Conservation (phyloP, 345 rosid genomes). For the Anastatica hierochuntica region DNA sequence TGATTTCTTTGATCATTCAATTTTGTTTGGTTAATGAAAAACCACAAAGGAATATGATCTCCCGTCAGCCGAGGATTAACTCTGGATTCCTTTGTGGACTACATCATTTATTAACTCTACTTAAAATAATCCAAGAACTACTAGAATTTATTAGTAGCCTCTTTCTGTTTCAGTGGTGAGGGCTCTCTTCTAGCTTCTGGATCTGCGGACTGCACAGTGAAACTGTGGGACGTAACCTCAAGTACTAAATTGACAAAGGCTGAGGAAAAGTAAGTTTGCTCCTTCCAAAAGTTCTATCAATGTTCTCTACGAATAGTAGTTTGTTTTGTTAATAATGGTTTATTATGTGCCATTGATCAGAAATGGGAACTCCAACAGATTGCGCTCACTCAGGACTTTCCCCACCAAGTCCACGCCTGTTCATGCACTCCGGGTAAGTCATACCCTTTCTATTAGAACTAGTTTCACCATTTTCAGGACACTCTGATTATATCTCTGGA, state of each 20-base stretch:
- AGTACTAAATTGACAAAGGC: slow-evolving; percentile 52
- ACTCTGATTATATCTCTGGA: not conserved
- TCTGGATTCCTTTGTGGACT: too few relatives aligned
- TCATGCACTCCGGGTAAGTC: slow-evolving; percentile 47
- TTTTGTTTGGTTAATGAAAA: too few relatives aligned
- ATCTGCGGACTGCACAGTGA: slow-evolving; percentile 90
- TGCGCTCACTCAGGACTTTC: slow-evolving; percentile 70
- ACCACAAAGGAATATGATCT: too few relatives aligned
- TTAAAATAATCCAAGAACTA: too few relatives aligned
- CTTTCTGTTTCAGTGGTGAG: slow-evolving; percentile 57
- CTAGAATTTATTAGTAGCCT: not conserved
- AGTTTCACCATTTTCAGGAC: too few relatives aligned
- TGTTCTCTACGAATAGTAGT: not conserved
- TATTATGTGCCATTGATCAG: slow-evolving; percentile 32
- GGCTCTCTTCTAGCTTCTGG: slow-evolving; percentile 95
- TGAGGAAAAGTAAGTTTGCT: slow-evolving; percentile 58
- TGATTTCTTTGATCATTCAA: not conserved
- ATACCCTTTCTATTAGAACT: not conserved
- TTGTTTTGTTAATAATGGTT: not conserved
- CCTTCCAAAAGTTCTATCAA: not conserved
- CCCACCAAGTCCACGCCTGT: slow-evolving; percentile 86
- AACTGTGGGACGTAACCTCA: slow-evolving; percentile 78
- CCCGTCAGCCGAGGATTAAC: too few relatives aligned
- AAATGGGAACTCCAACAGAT: slow-evolving; percentile 57
- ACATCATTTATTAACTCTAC: too few relatives aligned